Evolutionary conservation across 192 early-diverging fungal species (phyloP).

Genomic region (Chytriomyces confervae): DNA sequence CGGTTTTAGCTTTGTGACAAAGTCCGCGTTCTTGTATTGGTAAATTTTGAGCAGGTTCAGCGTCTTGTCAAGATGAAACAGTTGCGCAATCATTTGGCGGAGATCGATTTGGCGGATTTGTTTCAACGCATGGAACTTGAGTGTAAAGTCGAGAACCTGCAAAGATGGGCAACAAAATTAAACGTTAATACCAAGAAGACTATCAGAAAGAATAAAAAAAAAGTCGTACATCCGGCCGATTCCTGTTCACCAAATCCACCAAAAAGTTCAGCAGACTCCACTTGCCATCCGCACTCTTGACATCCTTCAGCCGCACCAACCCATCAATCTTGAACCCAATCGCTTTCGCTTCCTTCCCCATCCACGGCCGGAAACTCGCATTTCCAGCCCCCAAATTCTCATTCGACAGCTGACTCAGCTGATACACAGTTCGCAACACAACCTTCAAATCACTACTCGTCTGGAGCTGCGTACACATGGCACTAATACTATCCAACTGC

Average conservation of each 20-base stretch:
- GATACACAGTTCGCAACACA: slow-evolving; percentile 51
- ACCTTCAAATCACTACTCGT: slow-evolving; percentile 51
- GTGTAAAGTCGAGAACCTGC: slow-evolving; percentile 49
- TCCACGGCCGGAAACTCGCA: slow-evolving; percentile 56
- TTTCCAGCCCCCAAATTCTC: slow-evolving; percentile 53
- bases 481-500: slow-evolving; percentile 39
- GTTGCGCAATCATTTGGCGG: slow-evolving; percentile 38
- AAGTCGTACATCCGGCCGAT: slow-evolving; percentile 42
- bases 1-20: slow-evolving; percentile 31
- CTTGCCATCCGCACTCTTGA: slow-evolving; percentile 63
- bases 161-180: neutral
- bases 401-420: slow-evolving; percentile 61
- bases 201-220: slow-evolving; percentile 13
- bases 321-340: slow-evolving; percentile 64
- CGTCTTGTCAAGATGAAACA: slow-evolving; percentile 31
- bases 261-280: slow-evolving; percentile 63
- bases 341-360: slow-evolving; percentile 60
- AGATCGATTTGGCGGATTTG: slow-evolving; percentile 51
- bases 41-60: slow-evolving; percentile 26
- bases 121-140: slow-evolving; percentile 47
- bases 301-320: slow-evolving; percentile 57
- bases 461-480: slow-evolving; percentile 44
- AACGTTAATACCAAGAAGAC: slow-evolving; percentile 2
- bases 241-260: slow-evolving; percentile 57
- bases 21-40: slow-evolving; percentile 34